Evolutionary conservation across 139 green algal species (phyloP).

Genomic region (Haematococcus lacustris): DNA sequence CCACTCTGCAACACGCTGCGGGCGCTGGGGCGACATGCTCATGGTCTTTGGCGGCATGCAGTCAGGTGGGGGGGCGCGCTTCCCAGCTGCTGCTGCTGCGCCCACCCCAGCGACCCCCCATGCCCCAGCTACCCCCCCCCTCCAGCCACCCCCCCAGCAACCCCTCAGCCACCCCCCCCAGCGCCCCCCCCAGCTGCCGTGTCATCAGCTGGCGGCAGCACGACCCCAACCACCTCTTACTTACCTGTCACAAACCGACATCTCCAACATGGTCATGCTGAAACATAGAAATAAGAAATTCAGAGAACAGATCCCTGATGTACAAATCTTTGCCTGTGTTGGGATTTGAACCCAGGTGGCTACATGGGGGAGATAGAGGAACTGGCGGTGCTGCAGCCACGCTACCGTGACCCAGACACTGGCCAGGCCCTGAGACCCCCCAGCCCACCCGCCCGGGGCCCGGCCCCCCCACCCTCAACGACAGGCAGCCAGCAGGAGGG

Average conservation of each 20-base stretch:
- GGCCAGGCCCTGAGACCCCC: background rate
- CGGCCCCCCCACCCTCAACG: background rate
- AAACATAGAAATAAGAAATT: too few species aligned
- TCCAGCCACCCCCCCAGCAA: too few species aligned
- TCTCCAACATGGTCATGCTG: too few species aligned
- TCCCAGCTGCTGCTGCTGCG: background rate
- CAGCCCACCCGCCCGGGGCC: background rate
- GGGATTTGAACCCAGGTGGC: background rate
- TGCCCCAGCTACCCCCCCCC: too few species aligned
- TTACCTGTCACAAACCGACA: too few species aligned
- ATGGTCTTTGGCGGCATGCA: conserved; percentile 29
- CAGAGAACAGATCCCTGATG: too few species aligned
- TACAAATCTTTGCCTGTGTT: background rate
- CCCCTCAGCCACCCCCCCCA: too few species aligned
- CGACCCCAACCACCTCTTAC: too few species aligned
- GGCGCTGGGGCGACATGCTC: conserved; percentile 3
- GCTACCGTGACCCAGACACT: background rate
- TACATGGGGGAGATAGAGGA: conserved; percentile 13
- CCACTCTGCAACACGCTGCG: conserved; percentile 26
- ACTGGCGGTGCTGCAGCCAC: conserved; percentile 10
- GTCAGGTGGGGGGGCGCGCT: background rate
- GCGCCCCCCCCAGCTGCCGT: too few species aligned
- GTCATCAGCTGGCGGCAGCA: too few species aligned
- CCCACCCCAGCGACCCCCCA: too few species aligned
- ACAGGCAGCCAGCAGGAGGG: too few species aligned